phyloP scores from a whole-genome alignment of 495 filamentous ascomycete species.

The Xylaria telfairii region DNA sequence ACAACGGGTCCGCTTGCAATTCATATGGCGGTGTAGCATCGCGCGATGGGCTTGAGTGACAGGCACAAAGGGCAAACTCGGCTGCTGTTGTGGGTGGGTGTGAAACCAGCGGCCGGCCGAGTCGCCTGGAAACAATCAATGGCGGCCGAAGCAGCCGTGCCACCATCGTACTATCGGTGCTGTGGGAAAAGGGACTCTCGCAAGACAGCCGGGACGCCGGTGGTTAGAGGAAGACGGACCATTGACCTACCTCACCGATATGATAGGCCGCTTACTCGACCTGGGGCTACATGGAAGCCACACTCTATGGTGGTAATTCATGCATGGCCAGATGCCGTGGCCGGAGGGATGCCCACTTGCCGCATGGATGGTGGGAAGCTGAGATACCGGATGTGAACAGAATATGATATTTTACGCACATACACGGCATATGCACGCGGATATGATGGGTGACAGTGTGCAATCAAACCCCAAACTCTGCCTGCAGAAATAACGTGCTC shows the following conservation, averaged over 20 bases:
- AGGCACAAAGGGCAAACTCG: background rate
- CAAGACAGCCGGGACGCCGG: constrained; percentile 14
- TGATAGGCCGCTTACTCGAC: constrained; percentile 14
- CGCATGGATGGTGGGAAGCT: constrained; percentile 6
- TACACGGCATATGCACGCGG: constrained; percentile 11
- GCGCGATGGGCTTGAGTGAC: background rate
- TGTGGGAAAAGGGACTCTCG: background rate
- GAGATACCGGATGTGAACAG: constrained; percentile 3
- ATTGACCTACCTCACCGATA: constrained; percentile 10
- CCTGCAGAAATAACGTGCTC: constrained; percentile 27
- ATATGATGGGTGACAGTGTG: constrained; percentile 20
- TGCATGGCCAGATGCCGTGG: constrained; percentile 25
- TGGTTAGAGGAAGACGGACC: constrained; percentile 4
- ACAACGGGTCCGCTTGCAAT: constrained; percentile 19
- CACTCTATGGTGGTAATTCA: constrained; percentile 18
- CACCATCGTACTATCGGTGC: constrained; percentile 1
- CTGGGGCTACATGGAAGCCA: constrained; percentile 5
- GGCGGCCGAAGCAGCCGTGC: background rate
- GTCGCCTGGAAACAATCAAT: background rate
- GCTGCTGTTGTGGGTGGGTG: constrained; percentile 1
- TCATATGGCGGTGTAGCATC: constrained; percentile 30
- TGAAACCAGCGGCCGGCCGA: constrained; percentile 9
- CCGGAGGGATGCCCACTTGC: constrained; percentile 15
- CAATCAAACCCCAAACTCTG: constrained; percentile 18
- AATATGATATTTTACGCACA: constrained; percentile 8